These are phyloP conservation scores for Syncephalastrum sp. DNA, from an alignment of 371 early-diverging fungal species.

Conservation along the genomic window DNA sequence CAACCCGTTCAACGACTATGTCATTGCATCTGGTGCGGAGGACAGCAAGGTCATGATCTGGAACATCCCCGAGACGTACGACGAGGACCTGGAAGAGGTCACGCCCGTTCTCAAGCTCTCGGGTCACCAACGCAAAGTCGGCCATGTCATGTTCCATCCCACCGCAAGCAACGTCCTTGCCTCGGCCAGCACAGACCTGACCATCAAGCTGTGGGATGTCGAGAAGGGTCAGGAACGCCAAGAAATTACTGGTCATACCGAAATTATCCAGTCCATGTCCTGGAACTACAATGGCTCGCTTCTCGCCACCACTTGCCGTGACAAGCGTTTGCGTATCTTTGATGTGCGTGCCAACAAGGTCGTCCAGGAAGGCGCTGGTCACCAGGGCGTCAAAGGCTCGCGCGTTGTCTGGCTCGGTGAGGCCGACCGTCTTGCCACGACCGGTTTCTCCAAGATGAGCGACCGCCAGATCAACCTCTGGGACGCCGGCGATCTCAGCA, in stretches of 20 bases:
- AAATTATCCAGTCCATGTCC: constrained; percentile 87
- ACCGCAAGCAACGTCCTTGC: constrained; percentile 92
- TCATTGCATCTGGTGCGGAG: constrained; percentile 90
- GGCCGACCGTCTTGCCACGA: constrained; percentile 79
- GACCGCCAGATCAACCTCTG: constrained; percentile 93
- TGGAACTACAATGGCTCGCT: constrained; percentile 90
- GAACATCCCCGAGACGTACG: constrained; percentile 84
- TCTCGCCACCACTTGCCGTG: constrained; percentile 92
- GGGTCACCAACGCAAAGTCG: constrained; percentile 85
- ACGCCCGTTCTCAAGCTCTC: constrained; percentile 61
- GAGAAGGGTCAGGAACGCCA: constrained; percentile 84
- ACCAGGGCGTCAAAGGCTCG: constrained; percentile 95
- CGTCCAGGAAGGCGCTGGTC: constrained; percentile 82
- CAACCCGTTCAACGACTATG: constrained; percentile 94
- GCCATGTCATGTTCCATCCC: constrained; percentile 96
- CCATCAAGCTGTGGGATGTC: constrained; percentile 97
- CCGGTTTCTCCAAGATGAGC: constrained; percentile 91
- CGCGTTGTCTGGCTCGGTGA: constrained; percentile 93
- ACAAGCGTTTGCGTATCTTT: constrained; percentile 92
- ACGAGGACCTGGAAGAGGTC: constrained; percentile 61
- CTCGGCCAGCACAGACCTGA: constrained; percentile 88
- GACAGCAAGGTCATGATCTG: constrained; percentile 96
- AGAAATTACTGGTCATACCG: constrained; percentile 88
- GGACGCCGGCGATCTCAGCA: constrained; percentile 73
- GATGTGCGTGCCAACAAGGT: constrained; percentile 87